These are phyloP conservation scores for Citrus glauca DNA, from an alignment of 345 rosid species.

Conservation along the genomic window DNA sequence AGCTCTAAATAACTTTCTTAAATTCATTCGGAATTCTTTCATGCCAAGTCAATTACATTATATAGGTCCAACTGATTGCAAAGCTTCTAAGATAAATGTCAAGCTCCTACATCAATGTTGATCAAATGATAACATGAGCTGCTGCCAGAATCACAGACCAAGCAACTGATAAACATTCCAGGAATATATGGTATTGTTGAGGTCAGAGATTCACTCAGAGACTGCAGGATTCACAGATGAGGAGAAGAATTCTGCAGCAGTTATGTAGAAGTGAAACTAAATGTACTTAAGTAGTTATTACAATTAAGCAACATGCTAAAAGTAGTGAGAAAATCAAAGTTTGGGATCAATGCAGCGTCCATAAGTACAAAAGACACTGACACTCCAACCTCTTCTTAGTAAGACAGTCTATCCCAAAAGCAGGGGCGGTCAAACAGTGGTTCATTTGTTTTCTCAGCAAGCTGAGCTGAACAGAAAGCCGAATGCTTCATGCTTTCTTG, in stretches of 20 bases:
- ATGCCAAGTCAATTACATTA: neutral
- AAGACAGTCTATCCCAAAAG: neutral
- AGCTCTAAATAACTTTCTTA: neutral
- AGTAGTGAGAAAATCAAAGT: neutral
- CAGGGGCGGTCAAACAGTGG: neutral
- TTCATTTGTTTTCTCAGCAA: neutral
- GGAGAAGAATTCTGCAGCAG: neutral
- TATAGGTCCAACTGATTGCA: neutral
- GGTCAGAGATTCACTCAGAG: neutral
- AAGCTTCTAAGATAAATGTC: neutral
- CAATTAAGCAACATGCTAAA: neutral
- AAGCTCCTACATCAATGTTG: neutral
- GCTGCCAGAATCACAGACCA: neutral
- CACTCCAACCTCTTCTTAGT: neutral
- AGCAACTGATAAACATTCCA: neutral
- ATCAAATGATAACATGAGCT: neutral
- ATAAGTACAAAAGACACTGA: neutral
- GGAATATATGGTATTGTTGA: neutral
- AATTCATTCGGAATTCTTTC: neutral
- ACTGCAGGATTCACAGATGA: neutral
- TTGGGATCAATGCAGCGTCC: neutral
- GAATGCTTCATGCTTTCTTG: neutral
- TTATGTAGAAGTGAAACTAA: neutral
- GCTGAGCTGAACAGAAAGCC: neutral
- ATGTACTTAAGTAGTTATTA: neutral